A percentile compares a stretch with the other conserved stretches of the same genome.
Conservation (phyloP, 371 early-diverging fungal genomes). For the Chytridium lagenaria region DNA sequence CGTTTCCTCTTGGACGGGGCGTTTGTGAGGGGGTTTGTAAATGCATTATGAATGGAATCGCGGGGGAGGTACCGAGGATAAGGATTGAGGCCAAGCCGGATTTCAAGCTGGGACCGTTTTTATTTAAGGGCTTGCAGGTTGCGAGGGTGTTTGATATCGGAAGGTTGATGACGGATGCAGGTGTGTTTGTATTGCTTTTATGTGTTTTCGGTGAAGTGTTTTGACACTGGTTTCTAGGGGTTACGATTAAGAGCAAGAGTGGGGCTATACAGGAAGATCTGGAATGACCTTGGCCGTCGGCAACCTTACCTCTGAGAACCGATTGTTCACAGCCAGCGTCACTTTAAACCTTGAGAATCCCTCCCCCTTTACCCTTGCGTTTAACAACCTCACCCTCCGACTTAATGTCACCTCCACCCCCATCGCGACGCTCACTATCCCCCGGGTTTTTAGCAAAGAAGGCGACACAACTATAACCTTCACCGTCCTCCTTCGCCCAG, state of each 20-base stretch:
- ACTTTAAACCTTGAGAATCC: not conserved
- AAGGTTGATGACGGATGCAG: not conserved
- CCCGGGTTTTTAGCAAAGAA: not conserved
- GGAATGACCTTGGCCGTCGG: not conserved
- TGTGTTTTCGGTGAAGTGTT: not conserved
- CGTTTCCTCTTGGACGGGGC: not conserved
- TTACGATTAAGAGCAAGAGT: no score
- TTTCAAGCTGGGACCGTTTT: not conserved
- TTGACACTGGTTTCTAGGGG: no score
- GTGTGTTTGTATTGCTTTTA: slow-evolving; percentile 3
- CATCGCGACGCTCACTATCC: slow-evolving; percentile 1
- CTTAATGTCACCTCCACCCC: slow-evolving; percentile 6
- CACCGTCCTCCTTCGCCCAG: not conserved
- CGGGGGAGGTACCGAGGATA: not conserved
- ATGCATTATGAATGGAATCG: not conserved
- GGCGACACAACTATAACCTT: slow-evolving; percentile 7
- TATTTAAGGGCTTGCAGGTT: not conserved
- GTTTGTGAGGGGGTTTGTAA: not conserved
- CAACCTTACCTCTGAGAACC: not conserved
- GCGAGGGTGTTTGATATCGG: slow-evolving; percentile 10
- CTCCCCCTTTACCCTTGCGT: not conserved
- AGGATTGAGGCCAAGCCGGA: slow-evolving; percentile 8
- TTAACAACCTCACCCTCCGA: not conserved
- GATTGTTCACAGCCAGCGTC: not conserved
- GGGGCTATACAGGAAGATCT: no score